These are phyloP conservation scores for Epichloe elymi DNA, from an alignment of 2,329 filamentous ascomycete genomes.

Conservation along the genomic window DNA sequence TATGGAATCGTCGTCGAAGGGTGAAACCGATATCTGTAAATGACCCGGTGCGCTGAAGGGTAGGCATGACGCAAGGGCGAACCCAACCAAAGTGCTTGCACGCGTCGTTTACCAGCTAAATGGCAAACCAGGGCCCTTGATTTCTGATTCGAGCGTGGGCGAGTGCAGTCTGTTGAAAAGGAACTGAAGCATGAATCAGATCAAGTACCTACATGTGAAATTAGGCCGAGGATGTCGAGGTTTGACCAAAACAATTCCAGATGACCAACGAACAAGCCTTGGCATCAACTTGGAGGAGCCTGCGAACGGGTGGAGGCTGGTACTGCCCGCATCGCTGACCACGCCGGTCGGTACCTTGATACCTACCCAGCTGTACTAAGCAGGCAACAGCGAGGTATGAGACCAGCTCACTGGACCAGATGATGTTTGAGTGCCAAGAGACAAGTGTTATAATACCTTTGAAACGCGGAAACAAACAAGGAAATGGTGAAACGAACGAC, in stretches of 20 bases:
- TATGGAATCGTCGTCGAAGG: slow-evolving; percentile 59
- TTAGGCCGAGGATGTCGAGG: not conserved
- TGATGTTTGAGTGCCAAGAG: too few relatives aligned
- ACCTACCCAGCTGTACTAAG: too few relatives aligned
- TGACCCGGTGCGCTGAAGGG: slow-evolving; percentile 32
- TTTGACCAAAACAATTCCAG: not conserved
- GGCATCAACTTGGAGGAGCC: too few relatives aligned
- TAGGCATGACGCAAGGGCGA: slow-evolving; percentile 21
- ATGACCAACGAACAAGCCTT: not conserved
- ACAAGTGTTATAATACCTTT: too few relatives aligned
- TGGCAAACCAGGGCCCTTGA: not conserved
- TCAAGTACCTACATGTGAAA: not conserved
- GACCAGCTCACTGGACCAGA: too few relatives aligned
- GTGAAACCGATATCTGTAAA: slow-evolving; percentile 61
- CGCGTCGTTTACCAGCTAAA: not conserved
- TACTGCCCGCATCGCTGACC: too few relatives aligned
- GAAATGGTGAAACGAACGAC: too few relatives aligned
- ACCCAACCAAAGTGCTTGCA: not conserved
- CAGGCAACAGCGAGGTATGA: too few relatives aligned
- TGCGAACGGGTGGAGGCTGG: too few relatives aligned
- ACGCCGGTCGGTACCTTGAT: too few relatives aligned
- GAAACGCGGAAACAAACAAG: too few relatives aligned
- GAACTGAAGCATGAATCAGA: not conserved
- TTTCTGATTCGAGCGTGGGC: not conserved
- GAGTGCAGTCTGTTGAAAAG: not conserved